phyloP scores from a whole-genome alignment of 352 stramenopile species.

The Thalassiosira hispida region DNA sequence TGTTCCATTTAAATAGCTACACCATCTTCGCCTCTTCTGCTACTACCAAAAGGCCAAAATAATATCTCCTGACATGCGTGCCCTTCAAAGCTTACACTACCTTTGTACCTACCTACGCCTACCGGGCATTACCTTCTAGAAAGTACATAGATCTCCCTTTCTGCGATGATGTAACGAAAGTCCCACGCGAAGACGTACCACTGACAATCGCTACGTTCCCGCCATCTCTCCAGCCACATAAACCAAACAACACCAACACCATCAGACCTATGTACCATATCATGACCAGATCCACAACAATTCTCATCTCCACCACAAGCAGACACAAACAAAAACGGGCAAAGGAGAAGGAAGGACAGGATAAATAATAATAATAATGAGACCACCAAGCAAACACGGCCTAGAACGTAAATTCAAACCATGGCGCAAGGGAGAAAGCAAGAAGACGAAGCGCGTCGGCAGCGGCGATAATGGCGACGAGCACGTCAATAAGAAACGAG shows the following conservation, averaged over 20 bases:
- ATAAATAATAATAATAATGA: conserved; percentile 15
- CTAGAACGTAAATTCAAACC: conserved; percentile 81
- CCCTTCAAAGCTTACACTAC: too few species aligned
- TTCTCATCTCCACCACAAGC: neutral
- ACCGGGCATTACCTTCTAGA: too few species aligned
- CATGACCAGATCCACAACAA: neutral
- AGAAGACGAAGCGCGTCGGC: conserved; percentile 4
- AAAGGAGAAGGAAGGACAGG: too few species aligned
- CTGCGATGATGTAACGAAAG: neutral
- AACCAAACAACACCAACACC: neutral
- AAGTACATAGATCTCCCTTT: too few species aligned
- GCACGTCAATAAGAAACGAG: conserved; percentile 37
- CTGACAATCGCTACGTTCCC: neutral
- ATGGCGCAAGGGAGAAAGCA: conserved; percentile 72
- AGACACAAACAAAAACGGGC: too few species aligned
- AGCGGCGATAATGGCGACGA: neutral
- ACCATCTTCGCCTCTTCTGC: too few species aligned
- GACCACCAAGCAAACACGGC: conserved; percentile 47
- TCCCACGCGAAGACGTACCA: neutral
- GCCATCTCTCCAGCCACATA: neutral
- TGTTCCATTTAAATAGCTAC: too few species aligned
- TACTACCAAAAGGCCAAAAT: too few species aligned
- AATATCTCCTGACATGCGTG: too few species aligned
- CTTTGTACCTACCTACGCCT: too few species aligned
- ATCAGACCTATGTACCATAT: neutral